Evolutionary conservation across 2,329 filamentous ascomycete species (phyloP).

Genomic region (Zalaria obscura): DNA sequence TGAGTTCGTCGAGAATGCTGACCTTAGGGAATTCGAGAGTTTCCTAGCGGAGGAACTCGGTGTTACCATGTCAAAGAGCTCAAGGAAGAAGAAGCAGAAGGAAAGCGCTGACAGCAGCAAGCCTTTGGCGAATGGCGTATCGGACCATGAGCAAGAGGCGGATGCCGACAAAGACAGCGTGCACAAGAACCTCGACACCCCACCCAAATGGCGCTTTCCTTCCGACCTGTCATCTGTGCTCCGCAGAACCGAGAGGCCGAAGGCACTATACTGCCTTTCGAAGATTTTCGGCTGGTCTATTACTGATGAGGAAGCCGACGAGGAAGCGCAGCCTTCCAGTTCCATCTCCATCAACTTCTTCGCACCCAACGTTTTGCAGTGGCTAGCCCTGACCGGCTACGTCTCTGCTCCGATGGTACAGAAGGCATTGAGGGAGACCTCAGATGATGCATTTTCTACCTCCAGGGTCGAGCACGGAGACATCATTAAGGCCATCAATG

Average conservation of each 20-base stretch:
- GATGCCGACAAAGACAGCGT: neutral
- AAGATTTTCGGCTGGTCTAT: slow-evolving; percentile 29
- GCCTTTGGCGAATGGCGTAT: neutral
- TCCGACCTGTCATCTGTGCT: slow-evolving; percentile 25
- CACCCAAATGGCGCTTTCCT: slow-evolving; percentile 9
- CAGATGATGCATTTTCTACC: slow-evolving; percentile 20
- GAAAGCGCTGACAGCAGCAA: neutral
- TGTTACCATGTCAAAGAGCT: slow-evolving; percentile 3
- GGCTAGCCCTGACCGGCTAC: slow-evolving; percentile 43
- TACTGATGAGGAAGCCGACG: neutral
- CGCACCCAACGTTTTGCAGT: slow-evolving; percentile 40
- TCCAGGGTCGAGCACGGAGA: slow-evolving; percentile 33
- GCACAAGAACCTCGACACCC: neutral
- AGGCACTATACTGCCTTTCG: slow-evolving; percentile 41
- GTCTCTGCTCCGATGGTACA: slow-evolving; percentile 30
- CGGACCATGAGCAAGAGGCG: neutral
- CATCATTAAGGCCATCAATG: slow-evolving; percentile 46
- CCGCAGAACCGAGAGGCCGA: slow-evolving; percentile 46
- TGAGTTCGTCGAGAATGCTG: slow-evolving; percentile 8
- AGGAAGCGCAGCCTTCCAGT: slow-evolving; percentile 6
- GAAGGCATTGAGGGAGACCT: slow-evolving; percentile 20
- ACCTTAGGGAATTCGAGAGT: slow-evolving; percentile 13
- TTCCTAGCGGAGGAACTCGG: slow-evolving; percentile 14
- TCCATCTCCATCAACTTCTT: slow-evolving; percentile 28
- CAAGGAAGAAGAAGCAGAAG: neutral